A percentile compares a stretch with the other conserved stretches of the same genome.
These are phyloP conservation scores for Botrytis aclada DNA, from an alignment of 2,329 filamentous ascomycete genomes.

Conservation along the genomic window DNA sequence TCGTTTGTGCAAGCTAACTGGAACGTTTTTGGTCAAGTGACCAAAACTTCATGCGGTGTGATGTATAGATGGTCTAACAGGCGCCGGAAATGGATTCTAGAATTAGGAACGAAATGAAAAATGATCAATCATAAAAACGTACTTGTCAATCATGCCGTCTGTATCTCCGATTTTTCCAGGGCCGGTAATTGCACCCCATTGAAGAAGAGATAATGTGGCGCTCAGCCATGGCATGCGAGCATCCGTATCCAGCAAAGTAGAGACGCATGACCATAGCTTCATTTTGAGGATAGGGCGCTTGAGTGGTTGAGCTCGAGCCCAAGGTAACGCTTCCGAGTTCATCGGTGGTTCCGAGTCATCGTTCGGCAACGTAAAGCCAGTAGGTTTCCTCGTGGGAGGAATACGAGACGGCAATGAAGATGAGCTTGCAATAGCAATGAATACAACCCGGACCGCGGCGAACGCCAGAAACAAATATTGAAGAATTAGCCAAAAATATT, in stretches of 20 bases:
- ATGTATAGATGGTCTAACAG: slow-evolving; percentile 20
- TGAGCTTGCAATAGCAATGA: slow-evolving; percentile 63
- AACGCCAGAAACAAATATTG: slow-evolving; percentile 49
- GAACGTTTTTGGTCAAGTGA: slow-evolving; percentile 50
- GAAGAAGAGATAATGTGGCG: slow-evolving; percentile 70
- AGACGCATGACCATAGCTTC: slow-evolving; percentile 70
- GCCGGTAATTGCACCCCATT: slow-evolving; percentile 69
- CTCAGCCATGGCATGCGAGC: slow-evolving; percentile 87
- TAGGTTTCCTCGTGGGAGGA: slow-evolving; percentile 34
- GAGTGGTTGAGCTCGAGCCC: slow-evolving; percentile 22
- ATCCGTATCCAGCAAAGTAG: slow-evolving; percentile 69
- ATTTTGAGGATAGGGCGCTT: slow-evolving; percentile 61
- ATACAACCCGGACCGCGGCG: slow-evolving; percentile 62
- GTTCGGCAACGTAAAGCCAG: slow-evolving; percentile 28
- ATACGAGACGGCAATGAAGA: slow-evolving; percentile 61
- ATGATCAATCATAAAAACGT: slow-evolving; percentile 37
- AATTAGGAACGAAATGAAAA: slow-evolving; percentile 10
- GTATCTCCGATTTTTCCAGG: slow-evolving; percentile 72
- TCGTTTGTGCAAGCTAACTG: slow-evolving; percentile 34
- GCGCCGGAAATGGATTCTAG: slow-evolving; percentile 13
- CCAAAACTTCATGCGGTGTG: slow-evolving; percentile 22
- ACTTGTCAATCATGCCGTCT: slow-evolving; percentile 86
- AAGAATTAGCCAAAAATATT: slow-evolving; percentile 50
- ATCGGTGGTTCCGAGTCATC: slow-evolving; percentile 28
- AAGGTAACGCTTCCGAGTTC: slow-evolving; percentile 22